Base-by-base conservation (phyloP, 2,329 filamentous ascomycete genomes). In the Penicillium sp. region DNA sequence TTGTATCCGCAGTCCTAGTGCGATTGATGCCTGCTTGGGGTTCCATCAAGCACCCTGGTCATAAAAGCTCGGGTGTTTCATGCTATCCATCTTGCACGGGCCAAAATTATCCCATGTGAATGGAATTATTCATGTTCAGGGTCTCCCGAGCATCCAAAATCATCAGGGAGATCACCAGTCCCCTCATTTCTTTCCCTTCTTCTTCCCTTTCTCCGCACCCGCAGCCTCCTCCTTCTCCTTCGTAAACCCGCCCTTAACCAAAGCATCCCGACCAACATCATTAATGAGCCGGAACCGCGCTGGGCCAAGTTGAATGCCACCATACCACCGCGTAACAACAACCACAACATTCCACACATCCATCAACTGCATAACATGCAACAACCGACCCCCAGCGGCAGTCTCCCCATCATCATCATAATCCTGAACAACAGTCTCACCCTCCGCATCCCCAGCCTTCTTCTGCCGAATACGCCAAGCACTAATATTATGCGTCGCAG, bases 381-480 rank as follows among this genome's bases (percentile, higher is more conserved):
- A 76, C 69, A 99, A 76, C 42, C 94, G 83, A 0, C 89, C 87
- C 0, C 94, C 94, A 0, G 94, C 94, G 6, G 94, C 94, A 27
- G 90, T 90, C 81, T 99, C 94, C 2, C 94, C 94, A 73, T 99
- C 94, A 69, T 99, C 94, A 68, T 99, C 90, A 71, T 89, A 97
- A 75, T 99, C 94, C 74, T 97, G 93, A 65, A 88, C 91, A 29
- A 79, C 78, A 50, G 82, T 82, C 56, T 79, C 46, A n/a, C 46
- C 82, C 6, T 78, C 77, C 0, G 75, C 67, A 5, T 75, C 70
- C 17, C 40, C 48, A 29, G 50, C 54, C 60, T 67, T 69, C 55
- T 60, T 67, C 61, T 77, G 69, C 19, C 84, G 85, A 54, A 97
- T 93, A 12, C 94, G 85, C 90, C 92, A 97, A 1, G 93, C 93